Evolutionary conservation across 2,329 filamentous ascomycete genomes (phyloP), one percentile per base, ranked within the genome.

Genomic region (Claviceps monticola): DNA sequence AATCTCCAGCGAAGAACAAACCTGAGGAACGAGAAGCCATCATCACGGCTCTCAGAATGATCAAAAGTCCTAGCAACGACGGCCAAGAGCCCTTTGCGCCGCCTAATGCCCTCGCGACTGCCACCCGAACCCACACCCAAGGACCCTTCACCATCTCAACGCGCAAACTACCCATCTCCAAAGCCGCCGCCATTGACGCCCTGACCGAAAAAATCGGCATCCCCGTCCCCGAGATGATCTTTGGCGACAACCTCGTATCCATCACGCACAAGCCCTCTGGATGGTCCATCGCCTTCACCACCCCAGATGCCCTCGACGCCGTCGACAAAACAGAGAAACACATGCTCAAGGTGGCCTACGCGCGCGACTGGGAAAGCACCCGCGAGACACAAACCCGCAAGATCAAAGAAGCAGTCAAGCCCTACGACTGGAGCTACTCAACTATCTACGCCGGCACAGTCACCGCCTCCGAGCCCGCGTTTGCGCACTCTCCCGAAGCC

Each of bases 341-440:
- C 56, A 95, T 96, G 86, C 77, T 98, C 57, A 88, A 91, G 69
- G 93, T 98, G 47, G 86, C 90, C 43, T 90, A 97, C 69, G 95
- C 93, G 2, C 79, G 82, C 56, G 87, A 89, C 65, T 98, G 93
- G 93, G 74, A 71, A 58, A 73, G 73, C 57, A 78, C 70, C 49
- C 69, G 75, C 53, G 88, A 89, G 66, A 82, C 84, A 66, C 86
- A 86, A 60, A 84, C 86, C 48, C 86, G 89, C 60, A 87, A 85
- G 52, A 95, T 98, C 65, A 88, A 88, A 64, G 88, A 96, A 64
- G 84, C 96, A 26, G 88, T 98, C 51, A 90, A 90, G 71, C 90
- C 91, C 3, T 98, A 94, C 66, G 93, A 98, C 71, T 98, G 93
- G 93, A 95, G 88, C 56, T 98, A 97, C 70, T 93, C 83, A 58